A percentile compares a stretch with the other conserved stretches of the same genome.
Evolutionary conservation across 2,329 filamentous ascomycete species (phyloP).

Genomic region (Aureobasidium leucospermi): DNA sequence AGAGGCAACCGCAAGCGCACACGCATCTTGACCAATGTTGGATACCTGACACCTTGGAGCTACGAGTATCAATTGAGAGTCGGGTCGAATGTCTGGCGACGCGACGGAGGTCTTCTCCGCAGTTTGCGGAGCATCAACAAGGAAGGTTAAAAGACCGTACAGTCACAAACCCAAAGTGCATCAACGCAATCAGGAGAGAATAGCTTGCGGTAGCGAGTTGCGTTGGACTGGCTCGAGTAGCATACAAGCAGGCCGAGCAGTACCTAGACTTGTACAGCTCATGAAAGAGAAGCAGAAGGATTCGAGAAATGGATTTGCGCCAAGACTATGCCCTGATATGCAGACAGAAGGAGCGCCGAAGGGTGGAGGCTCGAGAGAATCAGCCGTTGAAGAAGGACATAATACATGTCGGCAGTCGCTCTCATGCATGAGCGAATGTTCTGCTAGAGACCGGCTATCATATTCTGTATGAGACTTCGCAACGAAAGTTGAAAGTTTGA

Average conservation of each 20-base stretch:
- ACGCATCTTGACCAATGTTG: background rate
- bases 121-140: background rate
- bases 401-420: background rate
- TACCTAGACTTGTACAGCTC: no score
- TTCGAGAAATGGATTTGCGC: background rate
- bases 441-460: no score
- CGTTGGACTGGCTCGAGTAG: no score
- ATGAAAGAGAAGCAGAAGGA: background rate
- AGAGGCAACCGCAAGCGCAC: background rate
- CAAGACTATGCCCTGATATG: background rate
- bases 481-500: background rate
- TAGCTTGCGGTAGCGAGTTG: no score
- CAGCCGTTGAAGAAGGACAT: background rate
- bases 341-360: background rate
- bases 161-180: background rate
- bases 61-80: no score
- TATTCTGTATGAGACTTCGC: background rate
- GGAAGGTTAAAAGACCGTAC: background rate
- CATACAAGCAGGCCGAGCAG: no score
- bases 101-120: background rate
- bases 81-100: background rate
- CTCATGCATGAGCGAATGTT: no score
- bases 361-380: background rate
- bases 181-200: background rate
- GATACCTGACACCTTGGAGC: no score